A percentile compares a stretch with the other conserved stretches of the same genome.
phyloP scores from a whole-genome alignment of 345 rosid genomes.

The Corchorus olitorius region DNA sequence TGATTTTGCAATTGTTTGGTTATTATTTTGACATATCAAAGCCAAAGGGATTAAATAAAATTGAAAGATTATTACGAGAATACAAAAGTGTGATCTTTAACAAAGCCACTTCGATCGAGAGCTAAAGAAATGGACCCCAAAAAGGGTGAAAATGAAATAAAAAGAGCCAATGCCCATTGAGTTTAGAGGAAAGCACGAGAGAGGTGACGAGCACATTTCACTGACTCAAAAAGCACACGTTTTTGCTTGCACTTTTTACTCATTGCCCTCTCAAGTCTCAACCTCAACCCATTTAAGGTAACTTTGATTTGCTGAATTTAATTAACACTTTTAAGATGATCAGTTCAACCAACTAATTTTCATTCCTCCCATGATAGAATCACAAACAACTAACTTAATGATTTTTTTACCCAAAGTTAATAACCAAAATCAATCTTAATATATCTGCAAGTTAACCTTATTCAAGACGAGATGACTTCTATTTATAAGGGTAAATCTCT shows the following conservation, averaged over 20 bases:
- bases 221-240: neutral
- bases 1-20: conserved; percentile 9
- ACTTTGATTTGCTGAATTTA: neutral
- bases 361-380: too few species aligned
- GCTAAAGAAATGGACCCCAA: neutral
- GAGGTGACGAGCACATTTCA: neutral
- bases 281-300: neutral
- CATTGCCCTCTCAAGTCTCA: neutral
- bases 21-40: conserved; percentile 29
- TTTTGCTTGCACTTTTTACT: neutral
- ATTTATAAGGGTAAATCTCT: too few species aligned
- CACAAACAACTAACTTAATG: too few species aligned
- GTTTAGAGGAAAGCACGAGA: neutral
- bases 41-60: conserved; percentile 13
- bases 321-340: neutral
- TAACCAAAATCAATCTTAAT: too few species aligned
- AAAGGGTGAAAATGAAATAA: neutral
- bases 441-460: too few species aligned
- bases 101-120: neutral
- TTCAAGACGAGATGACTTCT: too few species aligned
- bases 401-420: too few species aligned
- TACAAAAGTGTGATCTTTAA: conserved; percentile 1
- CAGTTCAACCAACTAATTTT: too few species aligned
- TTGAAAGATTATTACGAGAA: conserved; percentile 3
- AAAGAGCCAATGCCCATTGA: neutral